Percentiles rank a stretch among this genome's conserved stretches.
Evolutionary conservation across 352 stramenopile genomes (phyloP).

Genomic region (Globisporangium rhizosaccharum): DNA sequence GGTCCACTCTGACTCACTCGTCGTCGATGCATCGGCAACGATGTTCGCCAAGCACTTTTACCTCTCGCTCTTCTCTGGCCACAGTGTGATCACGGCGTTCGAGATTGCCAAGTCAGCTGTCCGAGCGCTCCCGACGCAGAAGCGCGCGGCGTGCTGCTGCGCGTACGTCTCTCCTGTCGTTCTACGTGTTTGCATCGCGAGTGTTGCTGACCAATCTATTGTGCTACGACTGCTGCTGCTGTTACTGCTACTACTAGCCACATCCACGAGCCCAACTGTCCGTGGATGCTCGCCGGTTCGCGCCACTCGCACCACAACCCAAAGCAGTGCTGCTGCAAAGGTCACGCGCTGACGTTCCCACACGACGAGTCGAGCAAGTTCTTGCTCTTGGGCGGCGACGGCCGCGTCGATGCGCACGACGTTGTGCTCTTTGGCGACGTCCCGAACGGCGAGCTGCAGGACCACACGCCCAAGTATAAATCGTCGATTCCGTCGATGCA

Average conservation of each 20-base stretch:
- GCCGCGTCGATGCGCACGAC: conserved; percentile 35
- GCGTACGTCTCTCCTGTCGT: conserved; percentile 37
- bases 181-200: background rate
- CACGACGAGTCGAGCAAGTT: conserved; percentile 86
- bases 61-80: conserved; percentile 65
- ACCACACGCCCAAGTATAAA: conserved; percentile 63
- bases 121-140: conserved; percentile 51
- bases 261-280: conserved; percentile 62
- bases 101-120: conserved; percentile 72
- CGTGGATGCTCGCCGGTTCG: conserved; percentile 59
- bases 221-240: background rate
- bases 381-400: conserved; percentile 42
- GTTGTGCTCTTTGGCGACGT: conserved; percentile 72
- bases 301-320: conserved; percentile 63
- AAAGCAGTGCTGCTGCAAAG: conserved; percentile 74
- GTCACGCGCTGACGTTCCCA: conserved; percentile 51
- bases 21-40: conserved; percentile 65
- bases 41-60: conserved; percentile 88
- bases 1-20: conserved; percentile 73
- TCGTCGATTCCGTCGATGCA: conserved; percentile 81
- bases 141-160: conserved; percentile 67
- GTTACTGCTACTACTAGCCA: conserved; percentile 27
- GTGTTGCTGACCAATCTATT: background rate
- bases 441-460: conserved; percentile 42
- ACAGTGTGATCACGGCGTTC: conserved; percentile 66